Base-by-base conservation (phyloP, 495 filamentous ascomycete species). In the Penicillium egyptiacum region DNA sequence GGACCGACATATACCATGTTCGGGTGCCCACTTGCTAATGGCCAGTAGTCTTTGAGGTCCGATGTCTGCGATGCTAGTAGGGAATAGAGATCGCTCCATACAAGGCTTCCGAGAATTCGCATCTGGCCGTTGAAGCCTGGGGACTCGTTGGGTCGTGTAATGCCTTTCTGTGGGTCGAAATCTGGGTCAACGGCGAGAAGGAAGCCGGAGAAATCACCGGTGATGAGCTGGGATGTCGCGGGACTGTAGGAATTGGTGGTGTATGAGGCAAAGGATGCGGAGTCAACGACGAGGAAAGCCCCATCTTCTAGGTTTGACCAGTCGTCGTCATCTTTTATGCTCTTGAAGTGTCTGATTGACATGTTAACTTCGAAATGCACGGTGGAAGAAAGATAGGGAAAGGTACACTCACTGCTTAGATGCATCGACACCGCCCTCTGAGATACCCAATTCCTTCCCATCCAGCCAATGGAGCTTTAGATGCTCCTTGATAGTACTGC, bases 1-100 rank as follows among this genome's bases (percentile, higher is more conserved):
- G 70, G 64, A 0, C 73, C 73, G 2, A 63, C 60, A 47, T 76
- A 76, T 5, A 76, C 64, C 26, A 64, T 55, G 25, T 66, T 64
- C 0, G 71, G 71, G 49, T 76, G 73, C 7, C 70, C 39, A 1
- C 54, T 48, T 12, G 66, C 68, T 6, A 73, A 53, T 14, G 65
- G 63, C 71, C 73, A 76, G 4, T 70, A 31, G 7, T 69, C 62
- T 26, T 67, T 49, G 9, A 71, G 30, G 7, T 35, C 26, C 11
- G 39, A 50, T 0, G 54, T 55, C 25, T 66, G 59, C 10, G 59
- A 50, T 10, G 17, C 30, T 2, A 65, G 31, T 9, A 65, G 30
- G 2, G 65, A 65, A 50, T 52, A 70, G 7, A 76, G 48, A 33
- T 76, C 73, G 4, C 68, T 59, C 70, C 68, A 76, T 40, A 76